phyloP scores from a whole-genome alignment of 1,284 basidiomycete species.

The Cryptococcus hybrid region DNA sequence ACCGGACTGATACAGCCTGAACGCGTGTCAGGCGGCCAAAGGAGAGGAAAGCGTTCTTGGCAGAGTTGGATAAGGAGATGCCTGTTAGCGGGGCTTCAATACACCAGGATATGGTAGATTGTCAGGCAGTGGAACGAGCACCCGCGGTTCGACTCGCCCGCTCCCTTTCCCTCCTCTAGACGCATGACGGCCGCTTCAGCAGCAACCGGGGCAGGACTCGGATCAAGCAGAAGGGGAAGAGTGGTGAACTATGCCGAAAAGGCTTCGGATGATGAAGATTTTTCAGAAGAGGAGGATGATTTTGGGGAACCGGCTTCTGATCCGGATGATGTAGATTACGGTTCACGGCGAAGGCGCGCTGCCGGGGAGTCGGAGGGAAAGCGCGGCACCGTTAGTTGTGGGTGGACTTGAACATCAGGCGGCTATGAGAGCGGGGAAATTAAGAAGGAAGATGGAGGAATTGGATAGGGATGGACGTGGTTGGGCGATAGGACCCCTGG shows the following conservation, averaged over 20 bases:
- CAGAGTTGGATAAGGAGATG: conserved; percentile 40
- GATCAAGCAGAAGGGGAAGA: conserved; percentile 55
- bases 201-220: not conserved
- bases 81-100: not conserved
- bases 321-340: conserved; percentile 43
- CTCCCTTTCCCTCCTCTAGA: conserved; percentile 46
- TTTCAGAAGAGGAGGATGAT: conserved; percentile 63
- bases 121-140: conserved; percentile 14
- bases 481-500: conserved; percentile 81
- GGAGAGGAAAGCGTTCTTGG: conserved; percentile 41
- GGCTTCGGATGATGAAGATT: conserved; percentile 74
- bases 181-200: conserved; percentile 10
- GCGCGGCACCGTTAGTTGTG: conserved; percentile 4
- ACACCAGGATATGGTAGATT: conserved; percentile 15
- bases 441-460: conserved; percentile 52
- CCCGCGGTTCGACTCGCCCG: conserved; percentile 40
- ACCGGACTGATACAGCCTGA: conserved; percentile 92
- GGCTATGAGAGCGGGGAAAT: conserved; percentile 27
- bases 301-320: conserved; percentile 51
- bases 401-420: conserved; percentile 21
- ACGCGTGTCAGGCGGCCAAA: conserved; percentile 50
- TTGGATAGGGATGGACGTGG: conserved; percentile 72
- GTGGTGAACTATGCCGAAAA: conserved; percentile 86
- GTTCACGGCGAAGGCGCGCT: conserved; percentile 14
- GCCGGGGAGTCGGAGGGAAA: conserved; percentile 5